These are phyloP conservation scores for Pseudognaphalium luteoalbum DNA, from an alignment of 129 eudicot genomes.

Conservation along the genomic window DNA sequence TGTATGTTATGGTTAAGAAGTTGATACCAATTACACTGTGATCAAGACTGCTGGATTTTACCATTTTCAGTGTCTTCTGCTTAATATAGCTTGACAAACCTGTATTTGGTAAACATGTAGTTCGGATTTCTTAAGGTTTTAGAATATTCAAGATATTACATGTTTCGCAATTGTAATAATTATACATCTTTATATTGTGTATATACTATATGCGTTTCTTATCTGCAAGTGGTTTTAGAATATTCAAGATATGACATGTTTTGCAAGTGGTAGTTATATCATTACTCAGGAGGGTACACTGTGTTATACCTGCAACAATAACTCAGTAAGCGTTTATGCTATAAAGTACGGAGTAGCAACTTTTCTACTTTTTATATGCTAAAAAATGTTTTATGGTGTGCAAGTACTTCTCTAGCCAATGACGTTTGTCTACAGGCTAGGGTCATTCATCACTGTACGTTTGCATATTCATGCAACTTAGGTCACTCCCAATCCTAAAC, in stretches of 20 bases:
- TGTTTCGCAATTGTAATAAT: neutral
- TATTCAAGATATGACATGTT: no score
- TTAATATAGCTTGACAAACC: neutral
- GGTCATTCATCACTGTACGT: neutral
- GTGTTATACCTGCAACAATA: neutral
- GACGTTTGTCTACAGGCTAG: neutral
- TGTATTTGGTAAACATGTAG: neutral
- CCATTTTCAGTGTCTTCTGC: neutral
- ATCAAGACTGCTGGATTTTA: neutral
- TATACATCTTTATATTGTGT: neutral
- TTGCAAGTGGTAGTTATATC: neutral
- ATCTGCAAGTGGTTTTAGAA: no score
- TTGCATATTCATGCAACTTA: no score
- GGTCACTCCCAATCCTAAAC: no score
- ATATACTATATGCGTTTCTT: neutral
- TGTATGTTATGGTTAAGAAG: slow-evolving; percentile 64
- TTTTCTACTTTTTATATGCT: neutral
- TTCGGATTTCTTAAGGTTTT: neutral
- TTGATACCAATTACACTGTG: neutral
- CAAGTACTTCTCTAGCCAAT: neutral
- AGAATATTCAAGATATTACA: slow-evolving; percentile 4
- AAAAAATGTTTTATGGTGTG: neutral
- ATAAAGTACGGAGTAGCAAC: neutral
- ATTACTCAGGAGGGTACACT: neutral
- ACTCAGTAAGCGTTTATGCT: neutral